Evolutionary conservation across 2,329 filamentous ascomycete genomes (phyloP).

Genomic region (Chrysoporthe deuterocubensis): DNA sequence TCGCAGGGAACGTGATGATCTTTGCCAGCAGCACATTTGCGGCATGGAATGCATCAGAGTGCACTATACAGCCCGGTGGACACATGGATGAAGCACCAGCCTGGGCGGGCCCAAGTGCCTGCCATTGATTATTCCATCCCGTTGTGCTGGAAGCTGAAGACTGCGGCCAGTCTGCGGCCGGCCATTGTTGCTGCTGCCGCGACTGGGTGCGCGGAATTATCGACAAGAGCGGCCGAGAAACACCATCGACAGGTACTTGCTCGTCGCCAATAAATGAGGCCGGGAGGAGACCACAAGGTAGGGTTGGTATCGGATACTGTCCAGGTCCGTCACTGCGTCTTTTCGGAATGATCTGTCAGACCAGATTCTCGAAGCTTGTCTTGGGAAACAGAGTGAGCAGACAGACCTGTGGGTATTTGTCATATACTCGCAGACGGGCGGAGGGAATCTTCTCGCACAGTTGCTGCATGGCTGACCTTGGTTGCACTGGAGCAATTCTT

Average conservation of each 20-base stretch:
- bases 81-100: conserved; percentile 27
- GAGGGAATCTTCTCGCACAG: conserved; percentile 56
- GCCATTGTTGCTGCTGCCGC: conserved; percentile 9
- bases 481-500: conserved; percentile 48
- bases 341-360: neutral
- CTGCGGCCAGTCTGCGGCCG: neutral
- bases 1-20: conserved; percentile 30
- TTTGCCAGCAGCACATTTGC: conserved; percentile 36
- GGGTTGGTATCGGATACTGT: neutral
- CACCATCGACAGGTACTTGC: conserved; percentile 26
- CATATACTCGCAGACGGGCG: conserved; percentile 54
- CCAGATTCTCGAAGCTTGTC: neutral
- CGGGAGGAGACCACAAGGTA: conserved; percentile 27
- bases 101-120: neutral
- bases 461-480: conserved; percentile 59
- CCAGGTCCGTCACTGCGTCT: conserved; percentile 16
- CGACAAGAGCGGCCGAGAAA: conserved; percentile 30
- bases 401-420: conserved; percentile 32
- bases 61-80: conserved; percentile 32
- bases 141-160: neutral
- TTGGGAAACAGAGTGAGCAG: neutral
- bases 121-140: conserved; percentile 1
- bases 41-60: conserved; percentile 37
- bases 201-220: neutral
- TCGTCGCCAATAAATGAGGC: conserved; percentile 21